Percentiles rank a stretch among this genome's conserved stretches.
These are phyloP conservation scores for Telfairia occidentalis DNA, from an alignment of 331 rosid genomes.

Conservation along the genomic window DNA sequence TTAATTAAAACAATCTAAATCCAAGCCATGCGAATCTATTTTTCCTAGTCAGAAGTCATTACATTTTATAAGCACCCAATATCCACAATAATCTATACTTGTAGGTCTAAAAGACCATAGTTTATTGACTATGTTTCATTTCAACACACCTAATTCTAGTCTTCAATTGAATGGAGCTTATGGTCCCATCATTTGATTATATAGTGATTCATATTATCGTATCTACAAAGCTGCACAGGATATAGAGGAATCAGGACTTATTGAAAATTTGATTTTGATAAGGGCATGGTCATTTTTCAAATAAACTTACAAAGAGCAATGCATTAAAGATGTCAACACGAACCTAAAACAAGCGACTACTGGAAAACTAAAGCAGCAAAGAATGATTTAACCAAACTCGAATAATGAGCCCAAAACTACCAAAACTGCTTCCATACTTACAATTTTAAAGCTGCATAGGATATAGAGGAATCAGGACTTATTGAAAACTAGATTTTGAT, in stretches of 20 bases:
- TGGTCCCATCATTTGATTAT: not conserved
- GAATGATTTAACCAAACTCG: not conserved
- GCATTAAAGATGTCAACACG: not conserved
- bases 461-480: not conserved
- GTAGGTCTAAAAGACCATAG: not conserved
- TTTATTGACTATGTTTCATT: not conserved
- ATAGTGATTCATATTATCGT: not conserved
- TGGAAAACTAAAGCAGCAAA: not conserved
- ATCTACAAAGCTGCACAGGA: not conserved
- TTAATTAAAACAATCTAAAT: not conserved
- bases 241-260: not conserved
- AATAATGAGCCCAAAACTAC: not conserved
- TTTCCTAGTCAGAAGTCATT: not conserved
- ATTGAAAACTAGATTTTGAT: not conserved
- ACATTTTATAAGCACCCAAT: not conserved
- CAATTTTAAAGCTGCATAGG: not conserved
- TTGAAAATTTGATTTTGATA: not conserved
- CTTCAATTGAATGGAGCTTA: not conserved
- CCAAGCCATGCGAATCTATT: not conserved
- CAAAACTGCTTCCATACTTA: not conserved
- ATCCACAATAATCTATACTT: not conserved
- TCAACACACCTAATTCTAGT: not conserved
- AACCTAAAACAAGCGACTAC: not conserved
- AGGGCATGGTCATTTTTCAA: not conserved
- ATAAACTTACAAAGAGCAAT: not conserved